Evolutionary conservation across 148 eudicot genomes (phyloP), one percentile per base, ranked within the genome.

Genomic region (Bassia scoparia): DNA sequence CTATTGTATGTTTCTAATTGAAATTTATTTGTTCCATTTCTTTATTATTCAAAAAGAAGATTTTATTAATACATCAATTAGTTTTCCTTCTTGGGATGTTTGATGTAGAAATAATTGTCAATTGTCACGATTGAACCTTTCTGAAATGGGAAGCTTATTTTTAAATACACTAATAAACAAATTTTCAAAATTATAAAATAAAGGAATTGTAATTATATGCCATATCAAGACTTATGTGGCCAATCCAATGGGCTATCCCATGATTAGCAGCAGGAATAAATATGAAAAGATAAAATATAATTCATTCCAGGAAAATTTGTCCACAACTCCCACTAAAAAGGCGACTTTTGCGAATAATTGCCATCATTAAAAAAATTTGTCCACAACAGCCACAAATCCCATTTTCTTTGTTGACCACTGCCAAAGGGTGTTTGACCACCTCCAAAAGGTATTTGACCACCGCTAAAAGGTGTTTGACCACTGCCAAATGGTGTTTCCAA

Each of bases 201-300:
- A 21, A 1, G 26, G 30, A 35, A 15, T 27, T 44, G 33, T 18
- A 66, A 74, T 74, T 35, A 74, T 74, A 24, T 38, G 3, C 41
- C n/a, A 35, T 63, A 65, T 53, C 63, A 74, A 74, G 71, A 35
- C 31, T 65, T 64, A 65, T 64, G 31, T 52, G 44, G 49, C 70
- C 63, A 74, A 65, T 74, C 70, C 30, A 54, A n/a, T 65, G 31
- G 27, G 13, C 29, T 54, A 61, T 53, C 35, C 17, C 54, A 65
- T 68, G 71, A 74, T 74, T 74, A 66, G 52, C 46, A n/a, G n/a
- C 7, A 0, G 50, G 38, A 50, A 10, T 7, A 15, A 24, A 56
- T 41, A 67, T 14, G 0, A n/a, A 33, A 54, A 16, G 38, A 16
- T 31, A 1, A 26, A 15, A 65, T n/a, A 34, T 48, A 48, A 48